Base-by-base conservation (phyloP, 108 stramenopile genomes). In the Pseudonitzschia delicatissima region DNA sequence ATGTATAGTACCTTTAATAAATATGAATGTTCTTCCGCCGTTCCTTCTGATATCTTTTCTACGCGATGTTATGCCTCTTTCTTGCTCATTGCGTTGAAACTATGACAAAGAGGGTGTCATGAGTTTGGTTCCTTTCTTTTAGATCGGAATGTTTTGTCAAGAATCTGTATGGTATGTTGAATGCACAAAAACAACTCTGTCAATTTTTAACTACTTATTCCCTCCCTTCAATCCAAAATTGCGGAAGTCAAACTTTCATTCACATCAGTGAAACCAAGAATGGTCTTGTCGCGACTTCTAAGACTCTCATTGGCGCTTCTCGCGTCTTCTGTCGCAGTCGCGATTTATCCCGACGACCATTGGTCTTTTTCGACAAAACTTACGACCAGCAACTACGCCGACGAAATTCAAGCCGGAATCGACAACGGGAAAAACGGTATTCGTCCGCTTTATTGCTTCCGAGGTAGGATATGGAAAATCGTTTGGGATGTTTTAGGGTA, bases 371-470 rank as follows among this genome's bases (percentile, higher is more conserved):
- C 60, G 21, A 75, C 69, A 15, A 68, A 83, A 61, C 73, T 83
- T n/a, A 78, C 77, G 34, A 55, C 45, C 29, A 18, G 17, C 32
- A 71, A 79, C 7, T 72, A 77, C 48, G 69, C 67, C 45, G 76
- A 72, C 15, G 15, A 20, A 9, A 36, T 53, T 28, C 51, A 67
- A 9, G 45, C 25, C n/a, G 59, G 75, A 59, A 73, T 82, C 47
- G 70, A 68, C 8, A 65, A 71, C 18, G 87, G 82, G 36, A 76
- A 84, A 74, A 83, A 42, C 87, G 23, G 65, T 80, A 44, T 81
- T 88, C 63, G 78, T 85, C 33, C 84, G 87, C 27, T 81, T 67
- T 58, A 84, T 88, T 61, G 87, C 87, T 36, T 77, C 76, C 25
- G 52, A 53, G 51, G 51, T 53, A 53, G 7, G 51, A 45, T 12